Evolutionary conservation across 2,329 filamentous ascomycete genomes (phyloP).

Genomic region (Trichoderma sp.): DNA sequence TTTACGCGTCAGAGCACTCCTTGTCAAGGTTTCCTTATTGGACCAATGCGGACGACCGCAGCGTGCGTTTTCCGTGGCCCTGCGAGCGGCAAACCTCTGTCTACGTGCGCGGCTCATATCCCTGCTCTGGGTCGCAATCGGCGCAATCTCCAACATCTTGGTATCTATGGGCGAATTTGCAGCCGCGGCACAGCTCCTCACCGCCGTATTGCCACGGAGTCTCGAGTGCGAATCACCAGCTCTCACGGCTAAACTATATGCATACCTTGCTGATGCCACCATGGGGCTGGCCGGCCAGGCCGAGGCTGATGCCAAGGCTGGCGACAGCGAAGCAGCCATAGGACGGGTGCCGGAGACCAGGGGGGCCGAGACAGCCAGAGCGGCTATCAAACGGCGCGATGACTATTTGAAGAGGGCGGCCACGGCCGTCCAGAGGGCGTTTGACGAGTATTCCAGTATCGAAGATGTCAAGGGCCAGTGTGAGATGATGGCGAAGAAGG

Average conservation of each 20-base stretch:
- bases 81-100: constrained; percentile 74
- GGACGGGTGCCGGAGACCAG: background rate
- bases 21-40: constrained; percentile 72
- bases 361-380: background rate
- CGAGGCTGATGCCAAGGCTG: background rate
- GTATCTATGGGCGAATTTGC: constrained; percentile 70
- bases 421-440: constrained; percentile 64
- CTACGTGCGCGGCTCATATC: constrained; percentile 69
- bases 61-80: constrained; percentile 73
- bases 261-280: constrained; percentile 71
- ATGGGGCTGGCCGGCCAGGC: constrained; percentile 70
- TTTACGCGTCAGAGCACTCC: constrained; percentile 69
- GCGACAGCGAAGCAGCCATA: background rate
- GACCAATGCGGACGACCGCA: constrained; percentile 68
- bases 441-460: constrained; percentile 64
- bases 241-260: constrained; percentile 68
- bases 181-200: constrained; percentile 65
- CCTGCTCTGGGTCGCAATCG: constrained; percentile 72
- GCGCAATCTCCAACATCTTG: constrained; percentile 67
- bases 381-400: constrained; percentile 43
- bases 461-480: constrained; percentile 70
- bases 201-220: constrained; percentile 72
- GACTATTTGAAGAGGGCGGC: constrained; percentile 62
- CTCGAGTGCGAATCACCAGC: constrained; percentile 69
- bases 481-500: constrained; percentile 81